These are phyloP conservation scores for Cyberlindnera samutprakarnensis DNA, from an alignment of 805 yeast species.

Conservation along the genomic window DNA sequence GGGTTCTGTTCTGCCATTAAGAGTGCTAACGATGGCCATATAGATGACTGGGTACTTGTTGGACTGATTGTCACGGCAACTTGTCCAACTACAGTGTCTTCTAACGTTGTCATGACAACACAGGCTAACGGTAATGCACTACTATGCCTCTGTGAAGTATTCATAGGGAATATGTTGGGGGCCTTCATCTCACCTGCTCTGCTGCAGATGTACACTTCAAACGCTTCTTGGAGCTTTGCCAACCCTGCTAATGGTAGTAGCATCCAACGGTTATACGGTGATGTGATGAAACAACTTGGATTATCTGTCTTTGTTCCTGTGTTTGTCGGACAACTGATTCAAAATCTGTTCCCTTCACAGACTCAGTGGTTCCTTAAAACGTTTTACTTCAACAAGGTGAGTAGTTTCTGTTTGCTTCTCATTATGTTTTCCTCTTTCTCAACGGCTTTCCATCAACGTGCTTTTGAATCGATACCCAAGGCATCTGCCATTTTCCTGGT, in stretches of 20 bases:
- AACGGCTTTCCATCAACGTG: conserved; percentile 78
- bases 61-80: conserved; percentile 80
- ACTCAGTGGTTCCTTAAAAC: conserved; percentile 51
- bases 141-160: conserved; percentile 75
- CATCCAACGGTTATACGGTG: conserved; percentile 51
- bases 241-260: conserved; percentile 61
- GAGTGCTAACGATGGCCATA: conserved; percentile 46
- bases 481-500: conserved; percentile 68
- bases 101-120: conserved; percentile 88
- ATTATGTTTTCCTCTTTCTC: conserved; percentile 77
- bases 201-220: conserved; percentile 56
- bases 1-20: conserved; percentile 67
- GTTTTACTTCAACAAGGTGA: conserved; percentile 61
- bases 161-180: conserved; percentile 77
- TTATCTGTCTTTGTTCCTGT: conserved; percentile 77
- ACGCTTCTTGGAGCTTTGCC: conserved; percentile 62
- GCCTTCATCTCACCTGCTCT: conserved; percentile 85
- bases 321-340: conserved; percentile 81
- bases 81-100: conserved; percentile 88
- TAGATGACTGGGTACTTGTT: conserved; percentile 69
- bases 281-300: conserved; percentile 86
- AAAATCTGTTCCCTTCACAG: conserved; percentile 59
- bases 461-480: conserved; percentile 65
- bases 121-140: conserved; percentile 79
- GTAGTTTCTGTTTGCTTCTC: conserved; percentile 70